A percentile compares a stretch with the other conserved stretches of the same genome.
Conservation (phyloP, 306 rosid genomes). For the Quercus engelmannii region DNA sequence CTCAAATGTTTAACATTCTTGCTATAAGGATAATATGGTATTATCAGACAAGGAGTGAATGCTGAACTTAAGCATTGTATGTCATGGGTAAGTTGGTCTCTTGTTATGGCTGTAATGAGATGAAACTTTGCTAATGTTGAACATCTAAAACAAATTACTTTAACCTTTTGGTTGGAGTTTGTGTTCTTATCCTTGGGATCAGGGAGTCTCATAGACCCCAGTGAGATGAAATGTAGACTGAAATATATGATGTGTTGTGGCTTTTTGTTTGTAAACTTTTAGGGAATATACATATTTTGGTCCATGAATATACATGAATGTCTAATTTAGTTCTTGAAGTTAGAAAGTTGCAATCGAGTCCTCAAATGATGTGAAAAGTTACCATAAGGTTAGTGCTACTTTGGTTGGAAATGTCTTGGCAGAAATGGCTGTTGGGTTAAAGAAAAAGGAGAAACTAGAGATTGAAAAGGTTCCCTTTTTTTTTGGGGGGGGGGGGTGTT, state of each 20-base stretch:
- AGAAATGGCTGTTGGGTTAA: too few relatives aligned
- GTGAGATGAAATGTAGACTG: not conserved
- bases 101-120: not conserved
- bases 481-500: too few relatives aligned
- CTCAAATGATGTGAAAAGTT: too few relatives aligned
- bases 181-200: not conserved
- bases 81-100: not conserved
- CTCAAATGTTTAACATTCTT: not conserved
- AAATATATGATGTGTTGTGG: not conserved
- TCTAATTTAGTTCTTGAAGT: too few relatives aligned
- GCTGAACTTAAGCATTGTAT: not conserved
- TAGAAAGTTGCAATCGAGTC: too few relatives aligned
- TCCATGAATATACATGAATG: too few relatives aligned
- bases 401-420: too few relatives aligned
- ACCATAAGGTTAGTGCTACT: too few relatives aligned
- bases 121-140: not conserved
- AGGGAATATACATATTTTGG: too few relatives aligned
- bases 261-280: not conserved
- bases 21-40: not conserved
- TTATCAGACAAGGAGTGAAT: not conserved
- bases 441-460: too few relatives aligned
- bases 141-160: not conserved
- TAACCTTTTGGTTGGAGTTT: not conserved
- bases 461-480: too few relatives aligned
- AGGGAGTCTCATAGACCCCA: not conserved